Base-by-base conservation (phyloP, 78 protist genomes). In the Pelomyxa schiedti region DNA sequence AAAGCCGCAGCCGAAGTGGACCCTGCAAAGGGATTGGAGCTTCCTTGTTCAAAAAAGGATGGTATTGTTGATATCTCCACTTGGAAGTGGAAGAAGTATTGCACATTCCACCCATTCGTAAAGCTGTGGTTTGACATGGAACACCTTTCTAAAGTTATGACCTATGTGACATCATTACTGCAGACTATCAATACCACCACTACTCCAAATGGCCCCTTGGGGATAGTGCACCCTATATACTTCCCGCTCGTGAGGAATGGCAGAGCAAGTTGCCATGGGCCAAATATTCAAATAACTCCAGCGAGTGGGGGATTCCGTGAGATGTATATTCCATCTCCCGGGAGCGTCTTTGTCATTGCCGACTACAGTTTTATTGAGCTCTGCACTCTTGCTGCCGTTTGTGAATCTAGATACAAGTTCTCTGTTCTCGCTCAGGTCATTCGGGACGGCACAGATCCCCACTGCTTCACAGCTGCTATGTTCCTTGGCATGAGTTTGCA, bases 361-460 rank as follows among this genome's bases (percentile, higher is more conserved):
- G 73, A 69, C 42, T 69, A 69, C 4, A 5, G 16, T 26, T 69
- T 1, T 29, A 69, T 69, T 29, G 73, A 69, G 42, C 73, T 69
- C 42, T 69, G 73, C 73, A 69, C 73, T 2, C 42, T 69, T 38
- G 38, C 73, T 8, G 42, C 65, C 28, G 73, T 69, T 4, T 69
- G 73, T 42, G 73, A 69, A 42, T 2, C 73, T 26, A 26, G 73
- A 4, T 69, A 69, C 42, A 42, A 42, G 65, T 4, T 4, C 2
- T 69, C 73, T 3, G 73, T 3, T 1, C 73, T 69, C 42, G 1
- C 73, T 8, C 65, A 69, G 3, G 73, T 69, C 42, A 69, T 69
- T 28, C 1, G 3, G 16, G 63, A 9, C 65, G 73, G 73, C 1
- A 4, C 3, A 8, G 73, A 69, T 29, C 73, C 73, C 1, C 73